Evolutionary conservation across 73 alveolate species (phyloP).

Genomic region (Stentor roeselii): DNA sequence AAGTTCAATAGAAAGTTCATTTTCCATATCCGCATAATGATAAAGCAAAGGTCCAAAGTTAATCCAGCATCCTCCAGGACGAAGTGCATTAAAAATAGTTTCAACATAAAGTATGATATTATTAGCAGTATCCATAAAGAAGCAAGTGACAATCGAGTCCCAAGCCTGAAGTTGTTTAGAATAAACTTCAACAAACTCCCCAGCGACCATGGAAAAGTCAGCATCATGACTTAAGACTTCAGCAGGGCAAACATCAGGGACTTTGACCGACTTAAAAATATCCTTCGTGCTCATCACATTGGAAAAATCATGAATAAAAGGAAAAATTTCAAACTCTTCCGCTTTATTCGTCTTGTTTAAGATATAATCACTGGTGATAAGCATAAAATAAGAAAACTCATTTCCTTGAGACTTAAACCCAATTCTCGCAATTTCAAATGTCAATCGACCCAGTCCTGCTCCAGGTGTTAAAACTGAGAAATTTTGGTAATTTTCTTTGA

Average conservation of each 20-base stretch:
- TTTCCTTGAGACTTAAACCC: slow-evolving; percentile 97
- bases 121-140: slow-evolving; percentile 97
- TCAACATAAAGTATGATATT: slow-evolving; percentile 92
- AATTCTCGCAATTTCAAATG: slow-evolving; percentile 90
- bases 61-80: slow-evolving; percentile 92
- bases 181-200: slow-evolving; percentile 92
- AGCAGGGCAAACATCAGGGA: slow-evolving; percentile 64
- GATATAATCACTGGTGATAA: slow-evolving; percentile 80
- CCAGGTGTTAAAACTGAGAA: slow-evolving; percentile 95
- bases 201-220: slow-evolving; percentile 92
- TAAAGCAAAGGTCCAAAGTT: slow-evolving; percentile 93
- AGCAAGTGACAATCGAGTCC: slow-evolving; percentile 93
- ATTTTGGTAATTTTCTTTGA: slow-evolving; percentile 39
- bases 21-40: slow-evolving; percentile 76
- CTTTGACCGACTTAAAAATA: slow-evolving; percentile 41
- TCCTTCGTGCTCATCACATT: slow-evolving; percentile 66
- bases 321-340: slow-evolving; percentile 68
- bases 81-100: slow-evolving; percentile 77
- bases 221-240: slow-evolving; percentile 50
- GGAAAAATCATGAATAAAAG: slow-evolving; percentile 81
- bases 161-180: slow-evolving; percentile 58
- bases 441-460: slow-evolving; percentile 93
- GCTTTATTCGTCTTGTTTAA: slow-evolving; percentile 72
- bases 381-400: slow-evolving; percentile 96
- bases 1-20: slow-evolving; percentile 75